Evolutionary conservation across 768 basidiomycete species (phyloP).

Genomic region (Auriculariales sp.): DNA sequence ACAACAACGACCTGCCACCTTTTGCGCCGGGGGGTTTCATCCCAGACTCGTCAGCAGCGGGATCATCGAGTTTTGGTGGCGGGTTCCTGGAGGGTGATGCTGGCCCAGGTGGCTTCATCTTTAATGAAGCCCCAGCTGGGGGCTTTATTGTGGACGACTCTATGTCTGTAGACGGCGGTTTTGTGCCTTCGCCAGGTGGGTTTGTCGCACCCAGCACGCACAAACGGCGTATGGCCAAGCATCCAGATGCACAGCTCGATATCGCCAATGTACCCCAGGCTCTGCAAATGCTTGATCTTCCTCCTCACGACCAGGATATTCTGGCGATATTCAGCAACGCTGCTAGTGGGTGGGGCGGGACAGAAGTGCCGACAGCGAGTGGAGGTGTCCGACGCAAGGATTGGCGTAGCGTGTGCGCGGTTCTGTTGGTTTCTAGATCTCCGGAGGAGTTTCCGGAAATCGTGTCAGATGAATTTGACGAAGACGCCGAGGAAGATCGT

Average conservation of each 20-base stretch:
- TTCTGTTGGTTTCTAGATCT: constrained; percentile 36
- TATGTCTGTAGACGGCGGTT: not conserved
- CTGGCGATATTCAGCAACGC: constrained; percentile 63
- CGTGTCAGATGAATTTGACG: not conserved
- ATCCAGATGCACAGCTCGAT: constrained; percentile 25
- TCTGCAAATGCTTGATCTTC: constrained; percentile 45
- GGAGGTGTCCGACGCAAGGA: constrained; percentile 43
- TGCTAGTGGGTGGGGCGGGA: constrained; percentile 50
- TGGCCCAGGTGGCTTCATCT: not conserved
- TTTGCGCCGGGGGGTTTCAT: too few relatives aligned
- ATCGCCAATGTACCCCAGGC: constrained; percentile 45
- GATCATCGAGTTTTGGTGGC: too few relatives aligned
- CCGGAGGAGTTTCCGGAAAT: not conserved
- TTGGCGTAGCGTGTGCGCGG: constrained; percentile 71
- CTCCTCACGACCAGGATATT: constrained; percentile 45
- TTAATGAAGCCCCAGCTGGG: constrained; percentile 9
- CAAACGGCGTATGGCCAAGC: too few relatives aligned
- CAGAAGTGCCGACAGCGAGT: constrained; percentile 9
- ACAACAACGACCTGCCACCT: too few relatives aligned
- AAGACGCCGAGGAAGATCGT: constrained; percentile 16
- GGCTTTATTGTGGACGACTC: constrained; percentile 19
- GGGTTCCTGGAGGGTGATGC: not conserved
- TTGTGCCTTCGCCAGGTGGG: constrained; percentile 3
- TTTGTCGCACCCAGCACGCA: too few relatives aligned
- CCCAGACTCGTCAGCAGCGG: too few relatives aligned